Percentiles rank a stretch among this genome's conserved stretches.
These are phyloP conservation scores for Jackrogersella multiformis DNA, from an alignment of 495 filamentous ascomycete genomes.

Conservation along the genomic window DNA sequence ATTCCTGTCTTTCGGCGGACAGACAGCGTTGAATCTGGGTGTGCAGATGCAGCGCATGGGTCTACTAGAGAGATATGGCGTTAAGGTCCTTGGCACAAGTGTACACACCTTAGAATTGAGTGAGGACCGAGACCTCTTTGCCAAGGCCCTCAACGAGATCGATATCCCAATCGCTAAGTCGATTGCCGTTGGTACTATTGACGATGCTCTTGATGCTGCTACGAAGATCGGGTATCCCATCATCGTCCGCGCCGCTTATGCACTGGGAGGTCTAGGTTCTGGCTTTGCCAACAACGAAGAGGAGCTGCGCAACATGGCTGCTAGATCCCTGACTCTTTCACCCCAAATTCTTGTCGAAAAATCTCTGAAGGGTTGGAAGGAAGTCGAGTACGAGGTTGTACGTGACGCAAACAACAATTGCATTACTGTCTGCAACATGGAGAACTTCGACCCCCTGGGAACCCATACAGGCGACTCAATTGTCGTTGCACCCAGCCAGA, in stretches of 20 bases:
- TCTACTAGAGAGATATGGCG: conserved; percentile 91
- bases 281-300: conserved; percentile 96
- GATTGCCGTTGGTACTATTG: conserved; percentile 87
- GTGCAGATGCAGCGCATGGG: conserved; percentile 98
- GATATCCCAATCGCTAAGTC: conserved; percentile 97
- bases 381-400: conserved; percentile 97
- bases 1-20: conserved; percentile 95
- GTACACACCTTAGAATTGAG: conserved; percentile 92
- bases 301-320: conserved; percentile 90
- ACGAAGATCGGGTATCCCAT: conserved; percentile 92
- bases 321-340: conserved; percentile 91
- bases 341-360: conserved; percentile 98
- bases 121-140: conserved; percentile 95
- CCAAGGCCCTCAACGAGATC: conserved; percentile 88
- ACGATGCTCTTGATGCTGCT: conserved; percentile 89
- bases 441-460: conserved; percentile 97
- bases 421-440: conserved; percentile 99
- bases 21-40: conserved; percentile 95
- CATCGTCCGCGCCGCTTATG: conserved; percentile 96
- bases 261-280: conserved; percentile 92
- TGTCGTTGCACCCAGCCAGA: conserved; percentile 95
- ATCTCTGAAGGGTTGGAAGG: conserved; percentile 99
- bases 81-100: conserved; percentile 93
- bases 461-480: conserved; percentile 98
- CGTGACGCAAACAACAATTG: conserved; percentile 95